A percentile compares a stretch with the other conserved stretches of the same genome.
Evolutionary conservation across 306 rosid species (phyloP).

Genomic region (Boehmeria nivea): DNA sequence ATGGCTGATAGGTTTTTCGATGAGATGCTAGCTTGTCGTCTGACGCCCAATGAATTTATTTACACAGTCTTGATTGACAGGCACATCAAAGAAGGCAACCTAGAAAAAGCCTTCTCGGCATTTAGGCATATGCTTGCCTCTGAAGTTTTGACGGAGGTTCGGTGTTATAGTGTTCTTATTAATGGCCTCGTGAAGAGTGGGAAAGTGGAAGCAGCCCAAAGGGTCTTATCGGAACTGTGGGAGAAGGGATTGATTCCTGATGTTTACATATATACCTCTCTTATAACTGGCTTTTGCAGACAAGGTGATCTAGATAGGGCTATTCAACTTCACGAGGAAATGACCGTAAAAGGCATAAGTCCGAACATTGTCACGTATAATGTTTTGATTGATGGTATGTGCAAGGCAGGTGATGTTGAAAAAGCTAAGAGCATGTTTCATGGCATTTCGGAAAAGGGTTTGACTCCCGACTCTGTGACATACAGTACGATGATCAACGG

Average conservation of each 20-base stretch:
- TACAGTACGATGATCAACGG: slow-evolving; percentile 38
- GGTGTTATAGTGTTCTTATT: slow-evolving; percentile 32
- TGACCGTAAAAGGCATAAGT: slow-evolving; percentile 27
- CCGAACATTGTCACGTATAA: slow-evolving; percentile 40
- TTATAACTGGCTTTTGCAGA: slow-evolving; percentile 34
- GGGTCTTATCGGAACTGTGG: slow-evolving; percentile 30
- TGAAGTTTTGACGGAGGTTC: slow-evolving; percentile 31
- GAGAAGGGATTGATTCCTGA: slow-evolving; percentile 39
- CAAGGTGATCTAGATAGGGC: slow-evolving; percentile 33
- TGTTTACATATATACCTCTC: slow-evolving; percentile 39
- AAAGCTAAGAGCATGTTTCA: slow-evolving; percentile 32
- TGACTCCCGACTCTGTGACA: slow-evolving; percentile 33
- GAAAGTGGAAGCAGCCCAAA: slow-evolving; percentile 40
- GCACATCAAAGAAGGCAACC: slow-evolving; percentile 34
- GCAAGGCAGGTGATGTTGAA: slow-evolving; percentile 39
- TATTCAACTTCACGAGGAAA: slow-evolving; percentile 30
- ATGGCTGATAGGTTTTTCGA: slow-evolving; percentile 33
- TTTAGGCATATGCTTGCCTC: slow-evolving; percentile 31
- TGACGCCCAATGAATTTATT: slow-evolving; percentile 28
- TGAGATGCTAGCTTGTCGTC: slow-evolving; percentile 33
- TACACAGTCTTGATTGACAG: slow-evolving; percentile 35
- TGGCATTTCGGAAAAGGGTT: slow-evolving; percentile 33
- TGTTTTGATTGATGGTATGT: slow-evolving; percentile 37
- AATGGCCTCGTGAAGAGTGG: slow-evolving; percentile 35
- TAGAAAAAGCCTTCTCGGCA: slow-evolving; percentile 29